Evolutionary conservation across 306 rosid genomes (phyloP), one percentile per base, ranked within the genome.

Genomic region (Cucumis melo): DNA sequence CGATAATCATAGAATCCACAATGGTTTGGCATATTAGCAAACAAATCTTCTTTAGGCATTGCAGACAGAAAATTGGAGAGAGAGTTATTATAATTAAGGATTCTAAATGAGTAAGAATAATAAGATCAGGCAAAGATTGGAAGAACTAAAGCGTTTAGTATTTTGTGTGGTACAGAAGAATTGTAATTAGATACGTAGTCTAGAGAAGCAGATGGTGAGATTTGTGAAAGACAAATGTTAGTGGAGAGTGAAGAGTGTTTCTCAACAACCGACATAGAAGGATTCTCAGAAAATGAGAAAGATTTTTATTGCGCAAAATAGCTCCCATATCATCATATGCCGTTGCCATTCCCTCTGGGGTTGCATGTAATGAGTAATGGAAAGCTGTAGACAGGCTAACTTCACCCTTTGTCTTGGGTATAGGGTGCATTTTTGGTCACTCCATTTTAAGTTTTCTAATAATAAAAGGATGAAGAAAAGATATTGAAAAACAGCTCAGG

Each of bases 241-340:
- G 75, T 70, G 75, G 75, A 48, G 21, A 48, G 41, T 24, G 75
- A 46, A n/a, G 34, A 46, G 38, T 70, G 75, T 51, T 70, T 70
- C 75, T 70, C 39, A 71, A 71, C 75, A 24, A 15, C 41, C 39
- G 58, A 71, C 75, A 71, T 71, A 7, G 75, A 27, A 42, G 58
- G 58, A 71, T 48, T 71, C 14, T 50, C 14, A 14, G 75, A 27
- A n/a, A 71, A 46, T 46, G 58, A 71, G 75, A 14, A 15, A 71
- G 58, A 46, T 71, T 51, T 51, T 15, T 51, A 51, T 7, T 51
- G 5, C 1, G 2, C 8, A 51, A 51, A 51, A 51, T 51, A 5
- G 56, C 8, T 8, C n/a, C 56, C 14, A 48, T 13, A 12, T 48
- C 54, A 48, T 48, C 20, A 61, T 61, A 32, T 27, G 20, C 6